Base-by-base conservation (phyloP, 148 eudicot species). In the Spergularia bocconei region DNA sequence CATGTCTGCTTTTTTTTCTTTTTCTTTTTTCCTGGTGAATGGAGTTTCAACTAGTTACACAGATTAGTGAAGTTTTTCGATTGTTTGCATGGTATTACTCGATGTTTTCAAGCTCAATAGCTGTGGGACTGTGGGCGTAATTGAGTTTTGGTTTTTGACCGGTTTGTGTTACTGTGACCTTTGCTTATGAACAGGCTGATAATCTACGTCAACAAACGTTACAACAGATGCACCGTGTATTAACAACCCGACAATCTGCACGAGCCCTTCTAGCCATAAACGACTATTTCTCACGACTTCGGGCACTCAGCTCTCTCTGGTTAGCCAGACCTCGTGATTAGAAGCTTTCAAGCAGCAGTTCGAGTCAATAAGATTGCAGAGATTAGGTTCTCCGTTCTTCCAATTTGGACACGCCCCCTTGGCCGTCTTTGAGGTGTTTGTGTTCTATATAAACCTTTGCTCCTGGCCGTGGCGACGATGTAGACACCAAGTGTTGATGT, bases 301-400 rank as follows among this genome's bases (percentile, higher is more conserved):
- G 98, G 60, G 98, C 98, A 47, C 93, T 93, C 38, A 91, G 98
- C 80, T 87, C 97, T 62, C 90, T 94, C 55, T 94, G 98, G 98
- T 89, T 88, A 23, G 97, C 98, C 39, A 84, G 98, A 67, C 98
- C 97, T 13, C 91, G 89, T 0, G 98, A 93, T 69, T 87, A 75
- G 83, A 44, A 7, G 48, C 62, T 23, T 21, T 48, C 53, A 58
- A 58, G 39, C 20, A 72, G 10, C 6, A 0, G 44, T 53, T 61
- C 7, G 16, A 33, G 29, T 54, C 47, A 36, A 53, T 54, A 48
- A 23, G 44, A 61, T 4, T 53, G 19, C 60, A 20, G 11, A 17
- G 21, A 64, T 51, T 29, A 11, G 61, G 74, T 39, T 62, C 50
- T 64, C 9, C 25, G 74, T 39, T 62, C 50, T 64, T 13, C 25